Conservation (phyloP, 2,329 filamentous ascomycete genomes). For the Trichoderma cornu-damae region DNA sequence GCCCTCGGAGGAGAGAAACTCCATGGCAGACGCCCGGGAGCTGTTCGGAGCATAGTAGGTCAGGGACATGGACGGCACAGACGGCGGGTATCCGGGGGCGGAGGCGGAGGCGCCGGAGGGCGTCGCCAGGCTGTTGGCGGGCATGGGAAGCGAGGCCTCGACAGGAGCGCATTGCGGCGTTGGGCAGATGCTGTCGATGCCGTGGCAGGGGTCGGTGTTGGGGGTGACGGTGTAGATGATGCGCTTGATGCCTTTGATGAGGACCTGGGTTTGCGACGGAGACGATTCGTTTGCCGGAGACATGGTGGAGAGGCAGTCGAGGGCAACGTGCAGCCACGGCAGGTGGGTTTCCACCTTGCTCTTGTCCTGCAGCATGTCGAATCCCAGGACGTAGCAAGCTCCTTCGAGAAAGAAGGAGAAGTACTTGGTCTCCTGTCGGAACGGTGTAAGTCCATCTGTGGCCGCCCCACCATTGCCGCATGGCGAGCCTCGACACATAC, state of each 20-base stretch:
- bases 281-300: background rate
- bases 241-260: constrained; percentile 13
- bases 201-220: background rate
- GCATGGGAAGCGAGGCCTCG: background rate
- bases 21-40: background rate
- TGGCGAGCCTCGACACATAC: background rate
- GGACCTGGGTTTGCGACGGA: background rate
- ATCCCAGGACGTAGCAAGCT: constrained; percentile 6
- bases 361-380: constrained; percentile 14
- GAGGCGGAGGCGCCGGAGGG: background rate
- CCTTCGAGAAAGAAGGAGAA: constrained; percentile 12
- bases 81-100: background rate
- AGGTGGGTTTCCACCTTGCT: constrained; percentile 6
- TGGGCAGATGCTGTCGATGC: background rate
- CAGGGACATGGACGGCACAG: constrained; percentile 3
- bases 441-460: background rate
- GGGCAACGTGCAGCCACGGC: constrained; percentile 2
- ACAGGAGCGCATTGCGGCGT: background rate
- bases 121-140: background rate
- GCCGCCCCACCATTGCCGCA: too few species aligned
- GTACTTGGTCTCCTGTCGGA: background rate
- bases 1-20: background rate
- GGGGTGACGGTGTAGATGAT: constrained; percentile 11
- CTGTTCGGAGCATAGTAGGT: constrained; percentile 6
- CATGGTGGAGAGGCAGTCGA: constrained; percentile 12